These are phyloP conservation scores for Lachnellula suecica DNA, from an alignment of 2,329 filamentous ascomycete genomes.

Conservation along the genomic window DNA sequence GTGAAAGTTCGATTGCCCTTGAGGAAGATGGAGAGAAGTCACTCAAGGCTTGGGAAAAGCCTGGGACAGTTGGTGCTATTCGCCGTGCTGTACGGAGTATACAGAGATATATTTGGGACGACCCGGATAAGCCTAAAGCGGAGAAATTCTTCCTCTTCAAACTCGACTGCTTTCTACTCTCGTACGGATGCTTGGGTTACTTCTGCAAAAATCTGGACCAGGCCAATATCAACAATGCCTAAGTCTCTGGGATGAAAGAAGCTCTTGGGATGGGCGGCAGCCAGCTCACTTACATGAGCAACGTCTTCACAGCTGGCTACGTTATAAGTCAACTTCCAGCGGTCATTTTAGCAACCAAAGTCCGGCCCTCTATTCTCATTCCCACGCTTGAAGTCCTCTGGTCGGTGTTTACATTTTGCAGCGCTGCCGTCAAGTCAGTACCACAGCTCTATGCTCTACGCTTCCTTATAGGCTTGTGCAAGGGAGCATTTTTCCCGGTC, in stretches of 20 bases:
- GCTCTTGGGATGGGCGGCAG: slow-evolving; percentile 50
- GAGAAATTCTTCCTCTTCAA: slow-evolving; percentile 48
- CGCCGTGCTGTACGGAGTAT: slow-evolving; percentile 15
- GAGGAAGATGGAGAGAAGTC: neutral
- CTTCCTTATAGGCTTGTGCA: slow-evolving; percentile 42
- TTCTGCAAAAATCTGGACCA: slow-evolving; percentile 46
- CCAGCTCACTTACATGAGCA: slow-evolving; percentile 51
- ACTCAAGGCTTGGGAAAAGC: slow-evolving; percentile 18
- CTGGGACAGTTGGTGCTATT: slow-evolving; percentile 10
- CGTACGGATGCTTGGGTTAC: slow-evolving; percentile 43
- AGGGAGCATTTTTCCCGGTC: slow-evolving; percentile 23
- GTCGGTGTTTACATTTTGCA: slow-evolving; percentile 25
- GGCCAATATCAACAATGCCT: slow-evolving; percentile 36
- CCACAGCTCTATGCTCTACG: slow-evolving; percentile 41
- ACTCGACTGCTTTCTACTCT: slow-evolving; percentile 48
- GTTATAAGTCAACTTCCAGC: slow-evolving; percentile 24
- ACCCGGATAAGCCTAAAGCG: slow-evolving; percentile 31
- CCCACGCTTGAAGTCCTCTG: slow-evolving; percentile 24
- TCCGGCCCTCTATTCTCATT: slow-evolving; percentile 27
- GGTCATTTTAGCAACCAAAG: slow-evolving; percentile 20
- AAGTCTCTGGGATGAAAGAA: slow-evolving; percentile 46
- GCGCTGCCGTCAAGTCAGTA: slow-evolving; percentile 28
- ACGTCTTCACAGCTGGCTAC: slow-evolving; percentile 49
- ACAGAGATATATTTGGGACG: slow-evolving; percentile 32
- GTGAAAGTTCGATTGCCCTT: neutral